Evolutionary conservation across 345 rosid genomes (phyloP), one percentile per base, ranked within the genome.

Genomic region (Pseudoturritis turrita): DNA sequence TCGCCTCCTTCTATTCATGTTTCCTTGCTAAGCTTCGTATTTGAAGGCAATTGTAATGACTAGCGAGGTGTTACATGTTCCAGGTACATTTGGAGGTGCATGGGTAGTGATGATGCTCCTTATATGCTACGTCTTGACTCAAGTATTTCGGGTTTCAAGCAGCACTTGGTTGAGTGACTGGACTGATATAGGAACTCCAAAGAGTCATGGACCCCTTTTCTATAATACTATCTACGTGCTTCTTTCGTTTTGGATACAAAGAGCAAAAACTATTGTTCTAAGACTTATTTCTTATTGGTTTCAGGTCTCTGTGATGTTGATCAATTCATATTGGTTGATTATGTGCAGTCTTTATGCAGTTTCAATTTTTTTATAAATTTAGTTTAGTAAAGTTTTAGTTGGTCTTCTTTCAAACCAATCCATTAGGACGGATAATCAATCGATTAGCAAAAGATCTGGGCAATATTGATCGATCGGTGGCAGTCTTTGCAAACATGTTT

Each of bases 401-500:
- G 97, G 86, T 85, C 63, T 95, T 95, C 81, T 95, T 95, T 81
- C 97, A 91, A 62, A 95, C 99, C 62, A 95, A 91, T 73, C 99
- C 99, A 31, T 81, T 95, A 59, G 99, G 99, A 15, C 79, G 97
- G 13, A 86, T 95, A 47, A 95, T 95, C 70, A 95, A 95, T 81
- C 85, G 99, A 77, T 95, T 95, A 73, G 91, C 99, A 5, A 95
- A 91, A 89, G 99, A 95, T 85, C 81, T 88, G 46, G 93, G 99
- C 4, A 97, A 95, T 79, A 87, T 95, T 54, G 99, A 95, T 72
- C 84, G 99, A 62, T 83, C 50, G 47, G 97, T 95, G 51, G 99
- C 97, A 28, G 45, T 45, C 68, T 80, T 89, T 29, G 81, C 80
- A 50, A 87, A 95, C 72, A 84, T 95, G 93, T 95, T 95, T 75